Evolutionary conservation across 345 rosid species (phyloP), one percentile per base, ranked within the genome.

Genomic region (Camelina laxa): DNA sequence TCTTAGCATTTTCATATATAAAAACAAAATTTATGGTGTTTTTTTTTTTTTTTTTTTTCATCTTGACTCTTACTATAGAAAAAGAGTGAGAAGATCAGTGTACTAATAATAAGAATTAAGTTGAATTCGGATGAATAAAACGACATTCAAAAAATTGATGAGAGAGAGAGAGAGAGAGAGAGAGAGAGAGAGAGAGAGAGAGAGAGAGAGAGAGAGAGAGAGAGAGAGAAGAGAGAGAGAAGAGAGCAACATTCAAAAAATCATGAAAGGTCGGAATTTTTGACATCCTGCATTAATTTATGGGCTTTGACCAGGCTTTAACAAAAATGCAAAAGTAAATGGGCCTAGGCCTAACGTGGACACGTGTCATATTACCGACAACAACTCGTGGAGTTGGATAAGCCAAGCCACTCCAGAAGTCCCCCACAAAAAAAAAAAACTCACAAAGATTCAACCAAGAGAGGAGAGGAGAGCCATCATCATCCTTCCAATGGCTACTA

Each of bases 321-420:
- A 20, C 10, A 6, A 45, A 8, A n/a, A 45, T 45, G 3, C 20
- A 47, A 47, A 47, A 47, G 55, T 49, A 49, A 49, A 19, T 50
- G 58, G 30, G 42, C 47, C 24, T 42, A 36, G 39, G 4, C 33
- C 22, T 13, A 58, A 16, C 39, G 39, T 56, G 21, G 39, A 14
- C 49, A 69, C 80, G 80, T 70, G 80, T 76, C 70, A 47, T 4
- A 47, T 7, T 61, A 10, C 20, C 35, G 51, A 38, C 27, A 24
- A 24, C 75, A 75, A 35, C 59, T 75, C 59, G 51, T 63, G 67
- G 75, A 76, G 53, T 54, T 76, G 75, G 78, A 76, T 76, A 76
- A 76, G 80, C 75, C 77, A 76, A 76, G 80, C 75, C 77, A n/a
- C 11, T 36, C 67, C 67, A 44, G 9, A 68, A 69, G 60, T 74